Conservation (phyloP, 805 yeast genomes). For the Candida qinlingensis region DNA sequence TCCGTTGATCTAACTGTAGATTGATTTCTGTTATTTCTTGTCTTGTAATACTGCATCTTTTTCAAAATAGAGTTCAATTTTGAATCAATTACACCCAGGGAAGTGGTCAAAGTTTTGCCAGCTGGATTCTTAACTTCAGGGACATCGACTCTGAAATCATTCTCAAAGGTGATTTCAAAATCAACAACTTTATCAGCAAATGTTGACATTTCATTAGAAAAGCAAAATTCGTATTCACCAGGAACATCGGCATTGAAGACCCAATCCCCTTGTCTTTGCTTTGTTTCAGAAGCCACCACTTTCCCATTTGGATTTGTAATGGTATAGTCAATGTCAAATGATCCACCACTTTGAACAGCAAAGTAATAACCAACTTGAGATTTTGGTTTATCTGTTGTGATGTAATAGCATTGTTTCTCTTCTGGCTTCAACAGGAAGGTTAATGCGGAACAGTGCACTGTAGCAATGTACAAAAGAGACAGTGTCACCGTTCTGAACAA, state of each 20-base stretch:
- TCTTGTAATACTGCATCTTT: constrained; percentile 74
- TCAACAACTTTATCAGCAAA: constrained; percentile 72
- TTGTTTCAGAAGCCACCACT: constrained; percentile 41
- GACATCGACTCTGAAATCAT: constrained; percentile 29
- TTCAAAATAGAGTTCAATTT: constrained; percentile 53
- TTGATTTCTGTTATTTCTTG: constrained; percentile 88
- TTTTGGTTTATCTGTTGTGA: constrained; percentile 54
- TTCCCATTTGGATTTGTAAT: constrained; percentile 52
- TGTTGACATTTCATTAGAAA: constrained; percentile 57
- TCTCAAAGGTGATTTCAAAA: constrained; percentile 53
- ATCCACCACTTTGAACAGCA: constrained; percentile 60
- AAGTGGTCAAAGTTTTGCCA: constrained; percentile 44
- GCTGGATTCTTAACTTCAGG: constrained; percentile 22
- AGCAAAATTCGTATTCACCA: constrained; percentile 66
- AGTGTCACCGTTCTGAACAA: neutral
- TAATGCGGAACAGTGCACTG: constrained; percentile 49
- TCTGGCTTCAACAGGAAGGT: constrained; percentile 74
- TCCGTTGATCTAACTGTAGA: constrained; percentile 82
- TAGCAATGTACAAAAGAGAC: constrained; percentile 7
- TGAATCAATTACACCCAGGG: constrained; percentile 53
- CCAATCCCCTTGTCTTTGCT: constrained; percentile 61
- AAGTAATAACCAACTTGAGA: constrained; percentile 69
- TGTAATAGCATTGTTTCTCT: constrained; percentile 66
- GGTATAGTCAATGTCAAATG: constrained; percentile 60
- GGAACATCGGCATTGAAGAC: constrained; percentile 46